Base-by-base conservation (phyloP, 306 rosid genomes). In the Astragalus glycyphyllos region DNA sequence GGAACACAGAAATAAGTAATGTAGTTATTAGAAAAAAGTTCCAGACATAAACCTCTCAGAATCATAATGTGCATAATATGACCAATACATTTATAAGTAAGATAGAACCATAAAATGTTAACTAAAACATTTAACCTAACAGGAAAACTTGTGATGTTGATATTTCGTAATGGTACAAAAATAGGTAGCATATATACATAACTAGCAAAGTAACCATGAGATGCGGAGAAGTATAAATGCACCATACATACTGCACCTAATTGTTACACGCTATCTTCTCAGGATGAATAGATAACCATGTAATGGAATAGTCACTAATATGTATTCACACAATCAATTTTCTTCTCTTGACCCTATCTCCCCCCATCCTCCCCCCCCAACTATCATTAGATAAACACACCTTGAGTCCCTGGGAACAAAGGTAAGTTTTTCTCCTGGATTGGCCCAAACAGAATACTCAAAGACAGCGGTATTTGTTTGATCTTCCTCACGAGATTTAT, bases 321-420 rank as follows among this genome's bases (percentile, higher is more conserved):
- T 15, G 48, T 14, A 53, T 26, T 63, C 65, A 63, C 15, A 55
- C 29, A 37, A 55, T 46, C 2, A 3, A 31, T 56, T 72, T 46
- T 65, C 71, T 60, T 45, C 57, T 44, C 69, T 65, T 40, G 58
- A 64, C 71, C 63, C 63, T 11, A 78, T 40, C 47, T 55, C 60
- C 40, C 49, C 34, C 56, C 32, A n/a, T n/a, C n/a, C n/a, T n/a
- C n/a, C n/a, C n/a, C n/a, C n/a, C n/a, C n/a, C n/a, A n/a, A n/a
- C n/a, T n/a, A n/a, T n/a, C n/a, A n/a, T 29, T 15, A 83, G 55
- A 79, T 49, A 55, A 17, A 74, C 9, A 29, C 73, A 91, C 99
- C 99, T 89, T 38, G 90, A 67, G 83, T 95, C 99, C 78, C 69
- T 61, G 61, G 99, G 97, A 83, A 89, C 79, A 65, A 95, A 84